Percentiles rank a stretch among this genome's conserved stretches.
Evolutionary conservation across 257 asterid genomes (phyloP).

Genomic region (Nicotiana sylvestris): DNA sequence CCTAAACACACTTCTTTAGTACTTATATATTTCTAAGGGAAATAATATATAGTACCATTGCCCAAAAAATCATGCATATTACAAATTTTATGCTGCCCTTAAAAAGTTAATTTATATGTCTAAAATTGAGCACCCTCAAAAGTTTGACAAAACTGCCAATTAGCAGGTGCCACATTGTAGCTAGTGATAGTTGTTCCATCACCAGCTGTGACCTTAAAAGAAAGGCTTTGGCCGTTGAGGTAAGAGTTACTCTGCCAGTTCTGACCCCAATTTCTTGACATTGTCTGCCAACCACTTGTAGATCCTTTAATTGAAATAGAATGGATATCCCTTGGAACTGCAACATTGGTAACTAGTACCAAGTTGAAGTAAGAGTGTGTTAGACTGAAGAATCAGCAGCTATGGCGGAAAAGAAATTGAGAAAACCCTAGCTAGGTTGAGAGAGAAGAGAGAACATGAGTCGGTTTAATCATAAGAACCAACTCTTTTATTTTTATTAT

Average conservation of each 20-base stretch:
- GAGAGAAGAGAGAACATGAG: no score
- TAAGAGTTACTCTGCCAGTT: conserved; percentile 49
- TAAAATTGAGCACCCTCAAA: conserved; percentile 40
- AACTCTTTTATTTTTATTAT: no score
- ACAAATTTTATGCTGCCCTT: background rate
- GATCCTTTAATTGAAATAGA: conserved; percentile 43
- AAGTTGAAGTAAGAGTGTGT: conserved; percentile 35
- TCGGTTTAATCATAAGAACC: no score
- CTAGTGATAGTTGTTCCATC: conserved; percentile 35
- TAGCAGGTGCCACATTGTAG: conserved; percentile 32
- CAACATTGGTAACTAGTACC: conserved; percentile 49
- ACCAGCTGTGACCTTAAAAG: conserved; percentile 35
- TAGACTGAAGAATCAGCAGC: no score
- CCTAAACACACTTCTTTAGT: background rate
- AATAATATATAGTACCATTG: background rate
- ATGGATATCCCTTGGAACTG: conserved; percentile 45
- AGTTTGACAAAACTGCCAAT: conserved; percentile 49
- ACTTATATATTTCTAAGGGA: background rate
- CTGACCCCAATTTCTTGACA: conserved; percentile 54
- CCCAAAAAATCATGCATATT: background rate
- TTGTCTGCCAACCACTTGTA: conserved; percentile 33
- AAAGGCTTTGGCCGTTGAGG: conserved; percentile 48
- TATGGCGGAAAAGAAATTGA: no score
- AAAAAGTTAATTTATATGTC: background rate
- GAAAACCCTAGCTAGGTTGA: no score